Percentiles rank a stretch among this genome's conserved stretches.
These are phyloP conservation scores for Boletus edulis DNA, from an alignment of 768 basidiomycete genomes.

Conservation along the genomic window DNA sequence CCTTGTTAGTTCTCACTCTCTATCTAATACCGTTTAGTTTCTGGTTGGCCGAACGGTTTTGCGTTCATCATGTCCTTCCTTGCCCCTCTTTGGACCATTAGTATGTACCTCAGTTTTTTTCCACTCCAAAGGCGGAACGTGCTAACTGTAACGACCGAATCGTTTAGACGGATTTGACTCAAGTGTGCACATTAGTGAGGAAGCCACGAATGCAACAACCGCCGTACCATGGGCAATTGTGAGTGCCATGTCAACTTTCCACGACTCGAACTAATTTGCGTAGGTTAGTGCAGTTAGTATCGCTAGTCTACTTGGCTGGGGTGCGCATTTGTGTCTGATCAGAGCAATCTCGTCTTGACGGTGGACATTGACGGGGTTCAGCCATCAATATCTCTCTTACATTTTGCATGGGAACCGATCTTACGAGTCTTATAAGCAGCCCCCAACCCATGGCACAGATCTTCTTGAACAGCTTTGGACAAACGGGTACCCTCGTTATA, in stretches of 20 bases:
- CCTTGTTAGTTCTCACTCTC: background rate
- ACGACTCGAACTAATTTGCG: slow-evolving; percentile 1
- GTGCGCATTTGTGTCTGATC: slow-evolving; percentile 20
- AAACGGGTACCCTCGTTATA: slow-evolving; percentile 41
- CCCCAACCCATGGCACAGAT: slow-evolving; percentile 50
- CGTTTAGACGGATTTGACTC: slow-evolving; percentile 45
- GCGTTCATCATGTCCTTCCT: slow-evolving; percentile 52
- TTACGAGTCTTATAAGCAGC: slow-evolving; percentile 38
- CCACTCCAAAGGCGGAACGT: background rate
- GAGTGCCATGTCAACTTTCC: background rate
- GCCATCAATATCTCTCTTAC: slow-evolving; percentile 53
- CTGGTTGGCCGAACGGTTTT: slow-evolving; percentile 47
- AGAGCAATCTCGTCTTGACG: background rate
- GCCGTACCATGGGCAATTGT: slow-evolving; percentile 62
- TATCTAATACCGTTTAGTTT: slow-evolving; percentile 22
- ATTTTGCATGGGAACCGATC: slow-evolving; percentile 57
- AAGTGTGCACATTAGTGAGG: slow-evolving; percentile 53
- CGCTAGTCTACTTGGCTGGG: slow-evolving; percentile 46
- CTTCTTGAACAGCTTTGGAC: slow-evolving; percentile 42
- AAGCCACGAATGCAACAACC: slow-evolving; percentile 51
- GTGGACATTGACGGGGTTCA: slow-evolving; percentile 3
- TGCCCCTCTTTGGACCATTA: slow-evolving; percentile 48
- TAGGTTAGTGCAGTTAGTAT: slow-evolving; percentile 39
- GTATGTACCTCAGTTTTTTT: slow-evolving; percentile 24
- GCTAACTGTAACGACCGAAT: background rate